Base-by-base conservation (phyloP, 2,329 filamentous ascomycete genomes). In the Chaetomium globosum region DNA sequence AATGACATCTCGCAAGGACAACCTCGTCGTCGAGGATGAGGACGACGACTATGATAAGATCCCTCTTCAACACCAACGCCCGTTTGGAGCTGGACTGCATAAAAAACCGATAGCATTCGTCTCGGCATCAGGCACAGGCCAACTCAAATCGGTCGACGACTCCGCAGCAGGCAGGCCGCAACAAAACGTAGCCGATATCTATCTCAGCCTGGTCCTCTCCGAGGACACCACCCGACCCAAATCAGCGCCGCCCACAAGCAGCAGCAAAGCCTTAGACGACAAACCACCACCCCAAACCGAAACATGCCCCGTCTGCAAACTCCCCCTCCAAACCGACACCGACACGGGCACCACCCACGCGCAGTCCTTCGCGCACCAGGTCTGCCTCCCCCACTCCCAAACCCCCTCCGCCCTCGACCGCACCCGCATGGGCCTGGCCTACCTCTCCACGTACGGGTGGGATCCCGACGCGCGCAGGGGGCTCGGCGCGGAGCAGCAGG, bases 391-490 rank as follows among this genome's bases (percentile, higher is more conserved):
- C 4, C 89, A 92, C 73, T 89, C 88, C 0, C 87, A 90, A 65
- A 89, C 89, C 7, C 90, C 90, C 0, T 92, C 89, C 0, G 83
- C 88, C 16, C 79, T 93, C 23, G 88, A 92, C 75, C 83, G 90
- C 39, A 84, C 81, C 4, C 83, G 89, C 54, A 90, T 91, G 81
- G 90, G 90, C 0, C 78, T 93, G 7, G 79, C 83, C 5, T 85
- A 89, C 31, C 82, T 93, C 36, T 80, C 85, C 60, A 81, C 85
- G 0, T 84, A 89, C 65, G 90, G 90, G 31, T 93, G 89, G 87
- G 88, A 93, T 71, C 89, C 90, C 0, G 90, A 93, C 75, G 81
- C 86, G 31, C 81, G 92, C 2, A 76, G 79, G 19, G 93, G 93
- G 0, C 81, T 97, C 0, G 93, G 93, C 0, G 84, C 84, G 10